Percentiles rank a stretch among this genome's conserved stretches.
Conservation (phyloP, 2,329 filamentous ascomycete genomes). For the Scytalidium sp. region DNA sequence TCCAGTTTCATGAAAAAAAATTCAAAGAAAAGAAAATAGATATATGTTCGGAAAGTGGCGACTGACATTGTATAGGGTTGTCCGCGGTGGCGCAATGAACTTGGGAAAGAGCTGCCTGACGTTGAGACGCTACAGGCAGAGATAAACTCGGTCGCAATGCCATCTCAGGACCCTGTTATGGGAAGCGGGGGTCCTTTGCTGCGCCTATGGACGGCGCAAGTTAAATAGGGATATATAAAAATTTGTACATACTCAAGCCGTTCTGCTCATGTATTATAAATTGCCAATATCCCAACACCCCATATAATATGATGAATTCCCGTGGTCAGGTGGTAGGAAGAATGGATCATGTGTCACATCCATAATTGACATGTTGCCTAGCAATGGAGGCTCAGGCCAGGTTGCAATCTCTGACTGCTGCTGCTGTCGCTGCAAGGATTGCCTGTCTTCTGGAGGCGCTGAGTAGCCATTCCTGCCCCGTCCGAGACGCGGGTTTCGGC, state of each 20-base stretch:
- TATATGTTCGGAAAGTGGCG: neutral
- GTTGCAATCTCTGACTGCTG: neutral
- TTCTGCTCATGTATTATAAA: conserved; percentile 10
- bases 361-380: conserved; percentile 24
- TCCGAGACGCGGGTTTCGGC: neutral
- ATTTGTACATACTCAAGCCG: no score
- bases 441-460: neutral
- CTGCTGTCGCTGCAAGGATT: neutral
- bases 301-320: conserved; percentile 18
- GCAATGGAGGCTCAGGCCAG: conserved; percentile 7
- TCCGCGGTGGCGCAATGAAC: neutral
- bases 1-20: neutral
- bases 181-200: neutral
- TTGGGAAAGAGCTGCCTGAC: neutral
- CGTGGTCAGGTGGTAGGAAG: conserved; percentile 27
- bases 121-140: neutral
- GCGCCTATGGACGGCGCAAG: neutral
- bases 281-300: conserved; percentile 29
- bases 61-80: neutral
- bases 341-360: conserved; percentile 27
- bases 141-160: neutral
- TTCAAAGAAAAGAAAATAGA: no score
- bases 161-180: neutral
- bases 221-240: no score
- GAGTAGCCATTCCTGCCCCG: conserved; percentile 3